Base-by-base conservation (phyloP, 768 basidiomycete genomes). In the Collybiopsis confluens region DNA sequence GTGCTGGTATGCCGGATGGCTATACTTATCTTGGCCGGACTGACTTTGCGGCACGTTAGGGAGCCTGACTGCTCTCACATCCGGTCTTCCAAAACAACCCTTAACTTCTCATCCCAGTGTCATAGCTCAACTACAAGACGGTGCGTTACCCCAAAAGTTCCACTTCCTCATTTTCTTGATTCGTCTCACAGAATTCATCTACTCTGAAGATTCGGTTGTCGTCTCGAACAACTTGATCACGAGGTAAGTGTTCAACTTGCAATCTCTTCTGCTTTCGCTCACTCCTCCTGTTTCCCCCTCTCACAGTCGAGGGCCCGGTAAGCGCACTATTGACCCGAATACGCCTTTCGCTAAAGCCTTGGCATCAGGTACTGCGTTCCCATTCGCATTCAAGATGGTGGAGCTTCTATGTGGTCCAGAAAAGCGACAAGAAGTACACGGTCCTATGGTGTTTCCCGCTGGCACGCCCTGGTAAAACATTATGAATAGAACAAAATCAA, bases 71-170 rank as follows among this genome's bases (percentile, higher is more conserved):
- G 90, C 90, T 0, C 72, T 82, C 54, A 79, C 79, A 0, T 74
- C 88, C 0, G 73, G 73, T 9, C 74, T 92, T 4, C 76, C 81
- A 0, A 75, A 62, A 49, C 87, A 89, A 58, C 77, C 79, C 2
- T 56, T 92, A 42, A 92, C 90, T 27, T 92, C 90, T 15, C 90
- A 92, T 61, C 90, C 90, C 0, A 80, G 81, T 48, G 81, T 92
- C 47, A 82, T 80, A 59, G 61, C 68, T 2, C 66, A 80, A 9
- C 73, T 92, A n/a, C 79, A 80, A 49, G 65, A 73, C 13, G 69
- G 88, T 84, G 49, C 28, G 72, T 62, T 15, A 13, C 37, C 11
- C 18, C 7, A 35, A 28, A 18, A n/a, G 8, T 21, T 4, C 18
- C 23, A 37, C 18, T 42, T 11, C 20, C n/a, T 16, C 33, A n/a